Evolutionary conservation across 768 basidiomycete species (phyloP).

Genomic region (Xerocomellus intermedius): DNA sequence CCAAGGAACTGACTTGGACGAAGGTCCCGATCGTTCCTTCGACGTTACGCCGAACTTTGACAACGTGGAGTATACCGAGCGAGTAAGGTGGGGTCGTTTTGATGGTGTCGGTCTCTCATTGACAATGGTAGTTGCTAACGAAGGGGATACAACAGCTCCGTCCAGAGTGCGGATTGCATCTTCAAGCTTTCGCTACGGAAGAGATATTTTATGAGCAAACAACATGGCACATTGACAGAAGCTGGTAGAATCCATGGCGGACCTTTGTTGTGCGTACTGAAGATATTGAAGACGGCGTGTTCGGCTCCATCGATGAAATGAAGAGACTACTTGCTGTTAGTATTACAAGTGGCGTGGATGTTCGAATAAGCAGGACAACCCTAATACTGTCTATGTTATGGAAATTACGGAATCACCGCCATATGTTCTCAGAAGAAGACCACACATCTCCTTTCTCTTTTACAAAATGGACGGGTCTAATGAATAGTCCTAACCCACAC

Average conservation of each 20-base stretch:
- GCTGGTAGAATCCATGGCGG: not conserved
- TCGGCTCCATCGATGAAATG: slow-evolving; percentile 13
- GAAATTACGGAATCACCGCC: no score
- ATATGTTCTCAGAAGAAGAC: not conserved
- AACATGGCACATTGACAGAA: not conserved
- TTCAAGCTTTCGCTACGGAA: slow-evolving; percentile 68
- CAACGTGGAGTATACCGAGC: slow-evolving; percentile 73
- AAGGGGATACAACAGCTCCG: slow-evolving; percentile 49
- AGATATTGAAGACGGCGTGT: slow-evolving; percentile 13
- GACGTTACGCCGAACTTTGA: slow-evolving; percentile 72
- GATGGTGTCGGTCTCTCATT: slow-evolving; percentile 41
- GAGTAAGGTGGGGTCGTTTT: slow-evolving; percentile 53
- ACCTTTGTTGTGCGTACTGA: slow-evolving; percentile 46
- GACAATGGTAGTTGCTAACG: slow-evolving; percentile 22
- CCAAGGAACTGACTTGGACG: slow-evolving; percentile 16
- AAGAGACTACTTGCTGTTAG: not conserved
- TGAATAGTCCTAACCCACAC: not conserved
- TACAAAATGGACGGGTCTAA: not conserved
- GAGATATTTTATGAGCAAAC: not conserved
- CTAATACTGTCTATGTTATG: no score
- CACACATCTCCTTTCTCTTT: not conserved
- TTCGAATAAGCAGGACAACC: not conserved
- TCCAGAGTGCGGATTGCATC: slow-evolving; percentile 77
- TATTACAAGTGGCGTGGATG: slow-evolving; percentile 1
- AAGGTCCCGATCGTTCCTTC: slow-evolving; percentile 42